phyloP scores from a whole-genome alignment of 2,329 filamentous ascomycete species.

The Lachnellula subtilissima region DNA sequence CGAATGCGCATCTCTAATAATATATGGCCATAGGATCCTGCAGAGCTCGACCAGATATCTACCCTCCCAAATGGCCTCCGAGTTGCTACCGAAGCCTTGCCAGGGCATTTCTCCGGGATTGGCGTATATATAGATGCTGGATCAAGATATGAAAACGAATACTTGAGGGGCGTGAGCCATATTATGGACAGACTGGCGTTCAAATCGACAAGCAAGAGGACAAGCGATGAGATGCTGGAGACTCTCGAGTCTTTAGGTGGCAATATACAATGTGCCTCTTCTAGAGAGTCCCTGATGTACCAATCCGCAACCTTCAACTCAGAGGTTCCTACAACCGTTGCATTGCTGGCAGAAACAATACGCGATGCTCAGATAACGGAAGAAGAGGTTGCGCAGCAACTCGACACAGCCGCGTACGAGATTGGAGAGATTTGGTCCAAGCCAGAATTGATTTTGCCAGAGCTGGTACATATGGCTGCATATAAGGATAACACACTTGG shows the following conservation, averaged over 20 bases:
- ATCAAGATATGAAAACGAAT: conserved; percentile 85
- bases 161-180: conserved; percentile 84
- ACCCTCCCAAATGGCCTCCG: conserved; percentile 88
- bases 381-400: conserved; percentile 78
- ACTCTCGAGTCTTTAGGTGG: conserved; percentile 83
- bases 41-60: conserved; percentile 81
- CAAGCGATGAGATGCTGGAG: conserved; percentile 81
- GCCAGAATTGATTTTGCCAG: conserved; percentile 90
- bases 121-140: conserved; percentile 95
- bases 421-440: conserved; percentile 97
- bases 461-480: conserved; percentile 90
- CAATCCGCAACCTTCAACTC: conserved; percentile 97
- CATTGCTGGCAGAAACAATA: conserved; percentile 87
- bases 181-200: conserved; percentile 95
- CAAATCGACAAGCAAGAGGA: conserved; percentile 72
- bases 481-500: conserved; percentile 96
- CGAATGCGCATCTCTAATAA: conserved; percentile 1
- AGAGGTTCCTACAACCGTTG: conserved; percentile 76
- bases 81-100: conserved; percentile 89
- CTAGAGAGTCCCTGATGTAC: conserved; percentile 96
- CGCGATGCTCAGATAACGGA: conserved; percentile 79
- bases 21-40: conserved; percentile 59
- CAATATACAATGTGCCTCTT: conserved; percentile 95
- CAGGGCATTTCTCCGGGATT: conserved; percentile 89
- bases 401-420: conserved; percentile 90